Evolutionary conservation across 129 eudicot genomes (phyloP).

Genomic region (Tanacetum coccineum): DNA sequence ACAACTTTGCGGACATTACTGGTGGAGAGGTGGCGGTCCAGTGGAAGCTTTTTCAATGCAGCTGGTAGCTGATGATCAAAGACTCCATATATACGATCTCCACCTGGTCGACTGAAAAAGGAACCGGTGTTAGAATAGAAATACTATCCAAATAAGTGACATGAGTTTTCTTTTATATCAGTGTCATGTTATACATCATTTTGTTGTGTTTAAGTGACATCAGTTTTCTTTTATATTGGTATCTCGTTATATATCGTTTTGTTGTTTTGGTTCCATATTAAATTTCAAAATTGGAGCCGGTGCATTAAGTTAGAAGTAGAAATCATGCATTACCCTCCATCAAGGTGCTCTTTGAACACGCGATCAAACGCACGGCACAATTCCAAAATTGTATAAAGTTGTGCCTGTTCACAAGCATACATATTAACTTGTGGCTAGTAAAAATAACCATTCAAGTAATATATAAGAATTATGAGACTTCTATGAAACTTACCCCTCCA

Average conservation of each 20-base stretch:
- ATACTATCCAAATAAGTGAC: no score
- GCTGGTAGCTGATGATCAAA: constrained; percentile 98
- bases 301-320: constrained; percentile 4
- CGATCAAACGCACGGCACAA: constrained; percentile 97
- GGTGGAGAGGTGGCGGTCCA: constrained; percentile 92
- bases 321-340: constrained; percentile 86
- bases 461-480: constrained; percentile 1
- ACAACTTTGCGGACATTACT: constrained; percentile 83
- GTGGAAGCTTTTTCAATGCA: constrained; percentile 92
- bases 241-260: not conserved
- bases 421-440: not conserved
- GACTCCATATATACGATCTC: constrained; percentile 90
- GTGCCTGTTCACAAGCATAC: constrained; percentile 56
- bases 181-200: not conserved
- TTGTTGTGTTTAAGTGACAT: not conserved
- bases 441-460: not conserved
- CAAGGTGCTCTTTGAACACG: constrained; percentile 91
- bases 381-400: constrained; percentile 84
- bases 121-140: not conserved
- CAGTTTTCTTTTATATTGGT: no score
- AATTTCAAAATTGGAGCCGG: constrained; percentile 1
- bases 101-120: constrained; percentile 87
- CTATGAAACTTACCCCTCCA: constrained; percentile 72
- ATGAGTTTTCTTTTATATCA: no score
- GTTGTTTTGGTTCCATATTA: constrained; percentile 6